Evolutionary conservation across 495 filamentous ascomycete species (phyloP), one percentile per base, ranked within the genome.

Genomic region (Lasiosphaeria ovina): DNA sequence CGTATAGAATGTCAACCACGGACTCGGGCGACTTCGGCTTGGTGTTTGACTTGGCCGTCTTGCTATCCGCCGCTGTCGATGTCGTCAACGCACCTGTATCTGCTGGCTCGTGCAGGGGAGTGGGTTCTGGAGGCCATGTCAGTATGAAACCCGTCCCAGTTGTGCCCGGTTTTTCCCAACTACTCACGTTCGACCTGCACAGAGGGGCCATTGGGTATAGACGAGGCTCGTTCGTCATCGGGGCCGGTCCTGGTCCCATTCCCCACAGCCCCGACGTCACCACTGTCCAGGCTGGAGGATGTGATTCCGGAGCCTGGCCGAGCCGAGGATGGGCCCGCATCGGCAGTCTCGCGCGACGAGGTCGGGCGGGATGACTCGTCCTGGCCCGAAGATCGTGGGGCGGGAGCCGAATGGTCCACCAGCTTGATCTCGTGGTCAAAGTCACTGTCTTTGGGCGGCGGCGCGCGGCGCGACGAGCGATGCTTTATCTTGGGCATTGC

Each of bases 1-100:
- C 95, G 69, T 96, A 97, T 7, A 99, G 82, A 10, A 97, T 83
- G 60, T 99, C 95, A 35, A 98, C 83, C 11, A 78, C 83, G 3
- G 83, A 75, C 62, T 89, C 87, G 31, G 66, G 66, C 7, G 67
- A 62, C 60, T 66, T 72, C 61, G 58, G 51, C 33, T 54, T 53
- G 49, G 57, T 11, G 59, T 60, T 58, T 48, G 42, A 8, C 11
- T 60, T 16, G 51, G 49, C 8, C 16, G 7, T 42, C 4, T 11
- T 6, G 54, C 17, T 35, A 24, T n/a, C 44, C 12, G 5, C 44
- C 16, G 12, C 16, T n/a, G 16, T 9, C 44, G 44, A 14, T n/a
- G 44, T 47, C 12, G 44, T 47, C 24, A 24, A 24, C 24, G 24
- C 24, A 1, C 24, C 24, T 47, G 44, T 47, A 5, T 65, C 16